Percentiles rank a stretch among this genome's conserved stretches.
These are phyloP conservation scores for Diaporthe velutina DNA, from an alignment of 2,329 filamentous ascomycete genomes.

Conservation along the genomic window DNA sequence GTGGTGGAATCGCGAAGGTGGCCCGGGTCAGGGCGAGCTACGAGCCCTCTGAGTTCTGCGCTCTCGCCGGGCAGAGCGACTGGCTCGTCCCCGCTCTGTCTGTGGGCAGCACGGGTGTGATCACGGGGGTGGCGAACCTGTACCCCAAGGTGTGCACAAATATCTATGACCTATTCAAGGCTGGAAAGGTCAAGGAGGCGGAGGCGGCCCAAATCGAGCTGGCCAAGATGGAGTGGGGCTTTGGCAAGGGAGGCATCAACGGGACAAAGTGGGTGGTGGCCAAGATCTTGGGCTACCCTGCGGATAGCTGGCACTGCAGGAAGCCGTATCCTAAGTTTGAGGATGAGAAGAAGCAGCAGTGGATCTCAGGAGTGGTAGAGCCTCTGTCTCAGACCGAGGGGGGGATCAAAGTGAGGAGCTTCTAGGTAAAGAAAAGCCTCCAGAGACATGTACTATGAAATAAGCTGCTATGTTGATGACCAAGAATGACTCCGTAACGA, in stretches of 20 bases:
- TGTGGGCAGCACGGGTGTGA: conserved; percentile 68
- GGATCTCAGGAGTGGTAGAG: conserved; percentile 49
- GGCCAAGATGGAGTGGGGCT: conserved; percentile 66
- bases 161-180: conserved; percentile 61
- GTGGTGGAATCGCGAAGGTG: conserved; percentile 78
- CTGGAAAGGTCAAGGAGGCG: conserved; percentile 62
- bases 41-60: conserved; percentile 68
- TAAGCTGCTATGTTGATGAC: neutral
- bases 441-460: neutral
- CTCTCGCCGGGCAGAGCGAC: conserved; percentile 78
- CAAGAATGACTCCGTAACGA: neutral
- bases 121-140: conserved; percentile 72
- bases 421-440: neutral
- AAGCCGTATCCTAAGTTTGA: conserved; percentile 65
- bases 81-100: conserved; percentile 73
- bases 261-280: conserved; percentile 72
- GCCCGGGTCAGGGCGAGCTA: conserved; percentile 65
- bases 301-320: conserved; percentile 64
- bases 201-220: conserved; percentile 63
- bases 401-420: conserved; percentile 12
- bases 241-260: conserved; percentile 70
- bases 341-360: conserved; percentile 58
- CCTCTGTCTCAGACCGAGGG: conserved; percentile 42
- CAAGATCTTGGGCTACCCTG: conserved; percentile 64
- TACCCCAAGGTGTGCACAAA: conserved; percentile 64